Conservation (phyloP, 1,284 basidiomycete species). For the Psilocybe mexicana region DNA sequence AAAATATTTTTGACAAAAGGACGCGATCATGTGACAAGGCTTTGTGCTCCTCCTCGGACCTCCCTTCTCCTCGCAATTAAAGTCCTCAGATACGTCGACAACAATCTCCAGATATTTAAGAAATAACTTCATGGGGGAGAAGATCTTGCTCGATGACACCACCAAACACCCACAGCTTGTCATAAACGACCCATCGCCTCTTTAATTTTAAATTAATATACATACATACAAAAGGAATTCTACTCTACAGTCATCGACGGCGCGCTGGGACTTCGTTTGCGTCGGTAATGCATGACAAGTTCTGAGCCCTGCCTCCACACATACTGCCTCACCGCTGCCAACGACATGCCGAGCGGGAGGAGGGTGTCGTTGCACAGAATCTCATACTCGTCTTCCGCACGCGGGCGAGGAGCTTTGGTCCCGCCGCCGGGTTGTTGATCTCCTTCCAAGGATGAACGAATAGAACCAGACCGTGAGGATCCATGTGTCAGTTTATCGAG, state of each 20-base stretch:
- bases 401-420: constrained; percentile 20
- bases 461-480: constrained; percentile 37
- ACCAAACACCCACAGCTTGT: no score
- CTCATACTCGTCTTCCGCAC: constrained; percentile 81
- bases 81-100: no score
- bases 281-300: constrained; percentile 80
- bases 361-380: constrained; percentile 84
- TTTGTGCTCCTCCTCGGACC: no score
- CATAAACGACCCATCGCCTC: no score
- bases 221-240: no score
- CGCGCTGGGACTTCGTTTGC: background rate
- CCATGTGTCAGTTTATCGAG: constrained; percentile 58
- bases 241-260: background rate
- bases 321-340: constrained; percentile 87
- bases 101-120: no score
- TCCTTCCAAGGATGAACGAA: constrained; percentile 47
- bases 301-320: constrained; percentile 84
- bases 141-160: no score
- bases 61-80: no score
- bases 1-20: no score
- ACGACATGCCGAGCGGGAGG: constrained; percentile 83
- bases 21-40: no score
- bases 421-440: constrained; percentile 13
- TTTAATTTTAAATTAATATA: no score
- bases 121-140: no score